phyloP scores from a whole-genome alignment of 2,329 filamentous ascomycete genomes.

The Diaporthe citrichinensis region DNA sequence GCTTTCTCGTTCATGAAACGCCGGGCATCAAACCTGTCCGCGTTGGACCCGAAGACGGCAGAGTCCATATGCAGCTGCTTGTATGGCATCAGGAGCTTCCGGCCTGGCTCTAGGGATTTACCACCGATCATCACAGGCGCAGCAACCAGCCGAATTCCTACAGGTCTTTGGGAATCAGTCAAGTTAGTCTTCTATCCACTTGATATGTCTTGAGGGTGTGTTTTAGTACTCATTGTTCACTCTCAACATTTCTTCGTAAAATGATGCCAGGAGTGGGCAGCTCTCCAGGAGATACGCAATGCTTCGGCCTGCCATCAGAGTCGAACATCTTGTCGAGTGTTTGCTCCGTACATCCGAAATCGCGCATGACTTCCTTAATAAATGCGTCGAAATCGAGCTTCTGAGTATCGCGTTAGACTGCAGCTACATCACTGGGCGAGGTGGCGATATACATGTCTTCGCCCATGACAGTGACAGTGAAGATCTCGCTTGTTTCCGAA shows the following conservation, averaged over 20 bases:
- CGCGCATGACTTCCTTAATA: slow-evolving; percentile 6
- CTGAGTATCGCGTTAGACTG: slow-evolving; percentile 10
- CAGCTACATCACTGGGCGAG: slow-evolving; percentile 8
- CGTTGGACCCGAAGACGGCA: slow-evolving; percentile 17
- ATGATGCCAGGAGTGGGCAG: slow-evolving; percentile 8
- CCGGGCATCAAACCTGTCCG: background rate
- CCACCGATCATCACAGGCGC: background rate
- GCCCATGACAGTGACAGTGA: slow-evolving; percentile 23
- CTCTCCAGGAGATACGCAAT: background rate
- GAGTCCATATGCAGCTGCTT: slow-evolving; percentile 20
- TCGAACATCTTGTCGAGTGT: slow-evolving; percentile 26
- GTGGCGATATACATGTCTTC: slow-evolving; percentile 27
- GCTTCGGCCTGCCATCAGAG: background rate
- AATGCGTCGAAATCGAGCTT: slow-evolving; percentile 19
- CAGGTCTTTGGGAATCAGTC: background rate
- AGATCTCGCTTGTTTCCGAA: slow-evolving; percentile 31
- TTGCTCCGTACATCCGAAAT: slow-evolving; percentile 11
- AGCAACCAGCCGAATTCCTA: background rate
- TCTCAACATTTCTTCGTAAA: slow-evolving; percentile 22
- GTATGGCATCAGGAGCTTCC: slow-evolving; percentile 16
- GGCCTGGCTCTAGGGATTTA: slow-evolving; percentile 11
- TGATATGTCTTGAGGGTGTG: background rate
- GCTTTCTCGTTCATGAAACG: slow-evolving; percentile 6
- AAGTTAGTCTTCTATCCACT: background rate
- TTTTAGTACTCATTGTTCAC: background rate